Base-by-base conservation (phyloP, 1,284 basidiomycete genomes). In the Cryptococcus maquisensis region DNA sequence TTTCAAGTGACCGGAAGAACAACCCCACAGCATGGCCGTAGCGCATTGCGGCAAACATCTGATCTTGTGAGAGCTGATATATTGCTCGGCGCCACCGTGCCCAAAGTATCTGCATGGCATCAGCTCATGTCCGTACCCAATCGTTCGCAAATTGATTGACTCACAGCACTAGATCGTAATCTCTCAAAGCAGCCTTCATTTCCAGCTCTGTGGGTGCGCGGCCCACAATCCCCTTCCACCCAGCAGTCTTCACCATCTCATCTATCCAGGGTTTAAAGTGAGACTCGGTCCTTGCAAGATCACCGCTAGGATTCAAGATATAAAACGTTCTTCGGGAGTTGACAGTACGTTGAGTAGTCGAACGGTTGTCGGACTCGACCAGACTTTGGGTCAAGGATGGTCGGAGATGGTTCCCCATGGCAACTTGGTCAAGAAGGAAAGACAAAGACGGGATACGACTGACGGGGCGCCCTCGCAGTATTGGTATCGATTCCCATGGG, bases 11-110 rank as follows among this genome's bases (percentile, higher is more conserved):
- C 94, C 96, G 0, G 92, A 96, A 0, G 95, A 98, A 79, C 95
- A 99, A 0, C 96, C 95, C 95, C 94, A 99, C 8, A 99, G 83
- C 92, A 99, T 96, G 0, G 90, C 87, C 10, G 87, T 87, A 1
- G 95, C 93, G 70, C 95, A 98, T 18, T 81, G 81, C 3, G 82
- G 81, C 21, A 98, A 80, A 59, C 87, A 82, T 18, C 90, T 82
- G 51, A 98, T 83, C 64, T 88, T 88, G 69, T 88, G 86, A 1
- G 90, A 88, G 4, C 90, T 86, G 12, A 92, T 82, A 68, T 95
- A 99, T 68, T 97, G 92, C 71, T 98, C 94, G 1, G 84, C 95
- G 10, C 95, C 94, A 1, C 92, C 91, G 68, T 99, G 95, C 9
- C 95, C 95, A 69, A 98, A 97, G 77, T 98, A 98, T 21, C 91